Percentiles rank a stretch among this genome's conserved stretches.
Conservation (phyloP, 2,329 filamentous ascomycete species). For the Aureobasidium lini region DNA sequence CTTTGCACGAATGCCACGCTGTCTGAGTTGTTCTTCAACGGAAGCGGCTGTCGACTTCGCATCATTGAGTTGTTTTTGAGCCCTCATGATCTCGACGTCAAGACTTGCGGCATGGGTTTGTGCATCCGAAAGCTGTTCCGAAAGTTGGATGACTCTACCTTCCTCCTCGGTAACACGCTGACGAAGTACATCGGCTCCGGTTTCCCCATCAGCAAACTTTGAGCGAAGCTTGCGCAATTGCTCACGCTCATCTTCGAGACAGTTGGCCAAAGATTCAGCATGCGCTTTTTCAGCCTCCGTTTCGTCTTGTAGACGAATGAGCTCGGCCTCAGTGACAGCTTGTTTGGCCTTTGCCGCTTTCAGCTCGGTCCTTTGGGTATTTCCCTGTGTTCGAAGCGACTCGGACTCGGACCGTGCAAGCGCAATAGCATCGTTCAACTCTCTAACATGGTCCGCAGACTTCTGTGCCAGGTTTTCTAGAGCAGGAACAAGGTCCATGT, state of each 20-base stretch:
- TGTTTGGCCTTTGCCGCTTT: conserved; percentile 25
- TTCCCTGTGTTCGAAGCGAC: conserved; percentile 31
- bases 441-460: conserved; percentile 36
- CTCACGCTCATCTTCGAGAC: conserved; percentile 58
- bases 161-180: conserved; percentile 71
- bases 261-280: conserved; percentile 38
- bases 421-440: conserved; percentile 39
- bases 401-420: conserved; percentile 41
- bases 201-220: conserved; percentile 75
- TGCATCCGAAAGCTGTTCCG: conserved; percentile 64
- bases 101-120: conserved; percentile 68
- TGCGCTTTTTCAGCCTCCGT: conserved; percentile 42
- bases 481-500: conserved; percentile 31
- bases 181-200: conserved; percentile 69
- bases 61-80: conserved; percentile 56
- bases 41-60: conserved; percentile 42
- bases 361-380: conserved; percentile 32
- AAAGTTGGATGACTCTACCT: conserved; percentile 57
- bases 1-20: conserved; percentile 65
- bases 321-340: conserved; percentile 31
- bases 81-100: conserved; percentile 65
- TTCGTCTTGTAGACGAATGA: conserved; percentile 34
- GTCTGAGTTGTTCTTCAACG: conserved; percentile 54
- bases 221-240: conserved; percentile 62
- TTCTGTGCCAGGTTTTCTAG: conserved; percentile 39